A percentile compares a stretch with the other conserved stretches of the same genome.
Evolutionary conservation across 768 basidiomycete genomes (phyloP).

Genomic region (Pisolithus microcarpus): DNA sequence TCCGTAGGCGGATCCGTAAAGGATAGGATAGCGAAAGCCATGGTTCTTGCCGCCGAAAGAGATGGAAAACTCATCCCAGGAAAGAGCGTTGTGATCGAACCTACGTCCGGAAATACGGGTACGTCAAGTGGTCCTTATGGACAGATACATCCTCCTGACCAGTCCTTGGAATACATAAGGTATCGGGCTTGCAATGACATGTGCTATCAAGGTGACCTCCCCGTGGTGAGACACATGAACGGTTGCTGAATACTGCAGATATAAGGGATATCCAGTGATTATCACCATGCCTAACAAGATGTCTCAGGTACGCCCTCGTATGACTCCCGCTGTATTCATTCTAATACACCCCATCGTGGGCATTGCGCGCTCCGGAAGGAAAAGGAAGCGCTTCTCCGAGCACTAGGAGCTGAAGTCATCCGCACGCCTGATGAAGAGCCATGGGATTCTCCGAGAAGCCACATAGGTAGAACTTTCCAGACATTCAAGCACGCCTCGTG

Average conservation of each 20-base stretch:
- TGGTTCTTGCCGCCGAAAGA: conserved; percentile 91
- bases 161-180: conserved; percentile 35
- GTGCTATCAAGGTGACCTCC: conserved; percentile 78
- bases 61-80: conserved; percentile 82
- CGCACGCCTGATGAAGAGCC: conserved; percentile 88
- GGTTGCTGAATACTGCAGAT: conserved; percentile 70
- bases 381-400: conserved; percentile 87
- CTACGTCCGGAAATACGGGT: conserved; percentile 96
- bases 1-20: conserved; percentile 93
- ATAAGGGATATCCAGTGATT: conserved; percentile 83
- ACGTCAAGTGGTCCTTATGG: conserved; percentile 13
- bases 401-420: conserved; percentile 89
- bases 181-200: conserved; percentile 89
- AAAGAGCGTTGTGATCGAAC: conserved; percentile 88
- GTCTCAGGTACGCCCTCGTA: conserved; percentile 53
- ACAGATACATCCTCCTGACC: background rate
- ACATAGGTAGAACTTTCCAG: conserved; percentile 68
- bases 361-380: conserved; percentile 40
- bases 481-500: conserved; percentile 44
- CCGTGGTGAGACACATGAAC: conserved; percentile 12
- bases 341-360: background rate
- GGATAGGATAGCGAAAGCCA: conserved; percentile 92
- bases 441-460: conserved; percentile 84
- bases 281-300: conserved; percentile 94
- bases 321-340: background rate